Percentiles rank a stretch among this genome's conserved stretches.
phyloP scores from a whole-genome alignment of 768 basidiomycete genomes.

The Coprinopsis sp. region DNA sequence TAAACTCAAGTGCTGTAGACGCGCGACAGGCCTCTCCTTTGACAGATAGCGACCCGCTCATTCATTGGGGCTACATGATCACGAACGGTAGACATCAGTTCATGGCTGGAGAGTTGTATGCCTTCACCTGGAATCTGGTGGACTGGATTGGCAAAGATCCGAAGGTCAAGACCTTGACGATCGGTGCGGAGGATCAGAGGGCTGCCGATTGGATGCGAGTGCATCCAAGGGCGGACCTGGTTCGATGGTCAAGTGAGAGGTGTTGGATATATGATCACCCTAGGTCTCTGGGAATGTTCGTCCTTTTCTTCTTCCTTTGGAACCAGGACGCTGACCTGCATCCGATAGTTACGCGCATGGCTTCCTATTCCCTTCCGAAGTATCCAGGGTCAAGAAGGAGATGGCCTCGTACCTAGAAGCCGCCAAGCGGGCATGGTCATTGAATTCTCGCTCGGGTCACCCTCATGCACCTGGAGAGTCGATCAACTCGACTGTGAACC shows the following conservation, averaged over 20 bases:
- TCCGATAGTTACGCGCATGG: slow-evolving; percentile 80
- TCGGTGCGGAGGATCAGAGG: slow-evolving; percentile 91
- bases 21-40: neutral
- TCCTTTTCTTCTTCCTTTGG: slow-evolving; percentile 13
- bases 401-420: slow-evolving; percentile 52
- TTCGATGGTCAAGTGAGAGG: slow-evolving; percentile 87
- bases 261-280: slow-evolving; percentile 99
- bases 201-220: slow-evolving; percentile 87
- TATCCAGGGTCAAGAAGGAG: slow-evolving; percentile 56
- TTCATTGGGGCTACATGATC: slow-evolving; percentile 89
- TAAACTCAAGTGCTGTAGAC: neutral
- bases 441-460: too few relatives aligned
- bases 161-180: slow-evolving; percentile 56
- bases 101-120: slow-evolving; percentile 95
- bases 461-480: too few relatives aligned
- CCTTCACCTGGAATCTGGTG: slow-evolving; percentile 82
- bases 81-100: slow-evolving; percentile 84
- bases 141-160: slow-evolving; percentile 81
- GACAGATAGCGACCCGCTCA: slow-evolving; percentile 55
- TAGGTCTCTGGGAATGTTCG: slow-evolving; percentile 87
- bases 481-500: too few relatives aligned
- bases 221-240: slow-evolving; percentile 72
- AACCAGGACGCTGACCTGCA: neutral
- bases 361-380: slow-evolving; percentile 90
- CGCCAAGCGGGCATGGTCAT: slow-evolving; percentile 29